These are phyloP conservation scores for Malbranchea zuffiana DNA, from an alignment of 2,329 filamentous ascomycete species.

Conservation along the genomic window DNA sequence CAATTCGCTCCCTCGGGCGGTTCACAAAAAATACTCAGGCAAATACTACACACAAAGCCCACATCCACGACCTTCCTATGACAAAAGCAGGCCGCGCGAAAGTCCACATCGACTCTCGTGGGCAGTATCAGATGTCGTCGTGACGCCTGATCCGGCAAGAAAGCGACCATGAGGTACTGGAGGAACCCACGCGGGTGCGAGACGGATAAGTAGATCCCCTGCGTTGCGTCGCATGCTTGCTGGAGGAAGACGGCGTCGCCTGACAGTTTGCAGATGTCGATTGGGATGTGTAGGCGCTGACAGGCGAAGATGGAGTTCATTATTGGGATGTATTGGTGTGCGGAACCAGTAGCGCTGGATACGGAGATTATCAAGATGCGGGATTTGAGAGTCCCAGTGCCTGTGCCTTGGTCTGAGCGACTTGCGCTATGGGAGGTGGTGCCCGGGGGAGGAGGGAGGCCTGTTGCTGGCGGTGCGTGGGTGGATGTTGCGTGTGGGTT, in stretches of 20 bases:
- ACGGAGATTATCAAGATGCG: constrained; percentile 86
- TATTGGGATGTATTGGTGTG: constrained; percentile 87
- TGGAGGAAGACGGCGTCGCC: constrained; percentile 86
- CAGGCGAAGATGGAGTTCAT: constrained; percentile 99
- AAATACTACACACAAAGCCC: constrained; percentile 93
- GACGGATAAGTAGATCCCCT: constrained; percentile 58
- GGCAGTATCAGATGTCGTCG: constrained; percentile 61
- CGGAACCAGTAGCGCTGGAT: constrained; percentile 75
- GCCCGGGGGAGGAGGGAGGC: constrained; percentile 12
- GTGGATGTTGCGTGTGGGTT: constrained; percentile 30
- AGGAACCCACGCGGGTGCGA: constrained; percentile 59
- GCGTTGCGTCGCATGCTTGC: constrained; percentile 69
- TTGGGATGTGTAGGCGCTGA: constrained; percentile 73
- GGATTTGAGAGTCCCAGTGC: constrained; percentile 51
- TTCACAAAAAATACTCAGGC: constrained; percentile 82
- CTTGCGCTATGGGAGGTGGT: constrained; percentile 10
- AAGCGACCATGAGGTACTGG: constrained; percentile 90
- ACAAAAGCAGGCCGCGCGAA: constrained; percentile 96
- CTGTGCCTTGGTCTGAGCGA: constrained; percentile 36
- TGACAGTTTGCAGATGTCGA: constrained; percentile 80
- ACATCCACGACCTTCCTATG: constrained; percentile 83
- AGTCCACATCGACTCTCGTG: constrained; percentile 79
- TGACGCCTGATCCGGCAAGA: constrained; percentile 60
- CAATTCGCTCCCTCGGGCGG: constrained; percentile 56
- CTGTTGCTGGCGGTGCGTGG: constrained; percentile 18